Percentiles rank a stretch among this genome's conserved stretches.
Evolutionary conservation across 148 eudicot species (phyloP).

Genomic region (Arctostaphylos glauca): DNA sequence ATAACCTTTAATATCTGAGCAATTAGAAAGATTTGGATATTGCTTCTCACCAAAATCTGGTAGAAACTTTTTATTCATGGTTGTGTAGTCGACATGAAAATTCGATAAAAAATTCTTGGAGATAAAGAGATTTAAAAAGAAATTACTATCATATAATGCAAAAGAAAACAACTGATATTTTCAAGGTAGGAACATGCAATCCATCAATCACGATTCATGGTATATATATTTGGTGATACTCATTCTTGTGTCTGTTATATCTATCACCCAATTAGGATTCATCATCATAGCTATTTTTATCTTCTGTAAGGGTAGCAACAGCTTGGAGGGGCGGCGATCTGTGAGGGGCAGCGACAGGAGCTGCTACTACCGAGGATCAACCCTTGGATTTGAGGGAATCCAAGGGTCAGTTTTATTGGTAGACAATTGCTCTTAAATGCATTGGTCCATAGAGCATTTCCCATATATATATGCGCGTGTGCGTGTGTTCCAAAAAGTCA

Average conservation of each 20-base stretch:
- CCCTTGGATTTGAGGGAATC: too few species aligned
- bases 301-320: too few species aligned
- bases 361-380: too few species aligned
- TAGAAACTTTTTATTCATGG: neutral
- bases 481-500: too few species aligned
- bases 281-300: neutral
- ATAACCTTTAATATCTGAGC: neutral
- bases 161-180: neutral
- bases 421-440: too few species aligned
- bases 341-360: too few species aligned
- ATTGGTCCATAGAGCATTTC: too few species aligned
- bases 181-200: neutral
- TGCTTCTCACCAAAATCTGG: conserved; percentile 1
- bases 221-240: neutral
- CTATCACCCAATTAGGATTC: neutral
- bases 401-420: too few species aligned
- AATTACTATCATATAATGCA: neutral
- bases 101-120: neutral
- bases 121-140: too few species aligned
- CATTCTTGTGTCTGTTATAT: neutral
- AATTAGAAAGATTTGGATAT: neutral
- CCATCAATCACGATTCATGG: neutral
- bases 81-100: neutral
- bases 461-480: too few species aligned
- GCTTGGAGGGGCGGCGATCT: too few species aligned